Evolutionary conservation across 306 rosid genomes (phyloP).

Genomic region (Begonia loranthoides): DNA sequence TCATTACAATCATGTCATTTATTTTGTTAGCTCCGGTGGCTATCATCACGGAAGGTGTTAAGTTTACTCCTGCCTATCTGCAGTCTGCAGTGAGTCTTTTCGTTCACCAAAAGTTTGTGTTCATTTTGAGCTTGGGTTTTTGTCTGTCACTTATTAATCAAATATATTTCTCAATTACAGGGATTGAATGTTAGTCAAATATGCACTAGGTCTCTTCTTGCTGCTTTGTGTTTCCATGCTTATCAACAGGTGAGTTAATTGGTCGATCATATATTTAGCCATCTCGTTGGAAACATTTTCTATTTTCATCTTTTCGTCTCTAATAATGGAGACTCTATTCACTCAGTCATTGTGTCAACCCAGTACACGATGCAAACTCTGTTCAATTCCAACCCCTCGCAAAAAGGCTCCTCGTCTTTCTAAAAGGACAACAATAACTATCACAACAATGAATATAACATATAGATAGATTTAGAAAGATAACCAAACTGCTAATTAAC

Average conservation of each 20-base stretch:
- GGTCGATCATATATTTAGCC: too few relatives aligned
- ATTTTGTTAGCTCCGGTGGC: slow-evolving; percentile 57
- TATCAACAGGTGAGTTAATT: slow-evolving; percentile 63
- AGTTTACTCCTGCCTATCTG: slow-evolving; percentile 55
- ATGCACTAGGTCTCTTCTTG: slow-evolving; percentile 55
- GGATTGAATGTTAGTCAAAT: slow-evolving; percentile 63
- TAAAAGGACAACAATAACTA: too few relatives aligned
- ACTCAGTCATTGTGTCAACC: too few relatives aligned
- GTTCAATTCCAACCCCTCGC: too few relatives aligned
- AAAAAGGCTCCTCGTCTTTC: too few relatives aligned
- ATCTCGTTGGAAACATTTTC: too few relatives aligned
- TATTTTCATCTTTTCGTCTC: too few relatives aligned
- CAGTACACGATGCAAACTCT: too few relatives aligned
- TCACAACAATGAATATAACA: too few relatives aligned
- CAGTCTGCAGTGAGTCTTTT: slow-evolving; percentile 63
- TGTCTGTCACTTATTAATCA: slow-evolving; percentile 2
- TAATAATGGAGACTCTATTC: too few relatives aligned
- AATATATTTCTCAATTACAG: slow-evolving; percentile 26
- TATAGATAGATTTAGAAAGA: too few relatives aligned
- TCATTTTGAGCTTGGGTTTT: neutral
- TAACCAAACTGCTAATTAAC: too few relatives aligned
- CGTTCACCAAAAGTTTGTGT: slow-evolving; percentile 5
- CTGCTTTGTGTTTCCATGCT: slow-evolving; percentile 91
- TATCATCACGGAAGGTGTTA: slow-evolving; percentile 67
- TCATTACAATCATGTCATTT: slow-evolving; percentile 85